Conservation (phyloP, 2,329 filamentous ascomycete species). For the Trichoderma sp. region DNA sequence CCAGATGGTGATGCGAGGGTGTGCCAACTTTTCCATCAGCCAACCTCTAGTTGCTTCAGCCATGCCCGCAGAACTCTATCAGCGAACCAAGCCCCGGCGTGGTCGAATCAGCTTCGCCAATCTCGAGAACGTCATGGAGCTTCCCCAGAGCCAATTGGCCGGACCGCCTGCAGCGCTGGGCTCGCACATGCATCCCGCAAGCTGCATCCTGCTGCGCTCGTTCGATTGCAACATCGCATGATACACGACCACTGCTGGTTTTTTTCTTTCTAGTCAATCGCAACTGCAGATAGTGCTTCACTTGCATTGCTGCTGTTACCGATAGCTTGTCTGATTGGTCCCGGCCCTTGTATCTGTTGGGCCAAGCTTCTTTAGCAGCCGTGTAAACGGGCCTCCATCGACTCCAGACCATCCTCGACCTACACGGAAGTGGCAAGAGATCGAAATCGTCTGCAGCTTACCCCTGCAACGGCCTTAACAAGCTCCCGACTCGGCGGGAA, state of each 20-base stretch:
- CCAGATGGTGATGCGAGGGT: constrained; percentile 17
- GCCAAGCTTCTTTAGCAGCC: neutral
- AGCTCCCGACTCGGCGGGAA: neutral
- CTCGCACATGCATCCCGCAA: neutral
- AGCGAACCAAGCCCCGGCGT: neutral
- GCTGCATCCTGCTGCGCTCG: constrained; percentile 10
- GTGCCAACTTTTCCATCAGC: constrained; percentile 17
- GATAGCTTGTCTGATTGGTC: neutral
- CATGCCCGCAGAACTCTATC: neutral
- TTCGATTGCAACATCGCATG: constrained; percentile 17
- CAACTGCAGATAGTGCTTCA: neutral
- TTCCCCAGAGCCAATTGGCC: neutral
- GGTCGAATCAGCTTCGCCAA: constrained; percentile 20
- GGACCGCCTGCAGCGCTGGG: neutral
- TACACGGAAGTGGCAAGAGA: neutral
- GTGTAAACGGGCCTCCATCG: neutral
- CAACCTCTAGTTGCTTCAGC: neutral
- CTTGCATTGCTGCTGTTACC: neutral
- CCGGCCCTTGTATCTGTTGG: neutral
- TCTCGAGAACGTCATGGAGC: neutral
- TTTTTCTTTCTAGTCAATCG: neutral
- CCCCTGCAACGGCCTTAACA: neutral
- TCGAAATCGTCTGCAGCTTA: constrained; percentile 1
- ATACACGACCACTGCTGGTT: neutral
- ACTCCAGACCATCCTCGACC: neutral